Conservation (phyloP, 2,329 filamentous ascomycete species). For the Apiospora marii region DNA sequence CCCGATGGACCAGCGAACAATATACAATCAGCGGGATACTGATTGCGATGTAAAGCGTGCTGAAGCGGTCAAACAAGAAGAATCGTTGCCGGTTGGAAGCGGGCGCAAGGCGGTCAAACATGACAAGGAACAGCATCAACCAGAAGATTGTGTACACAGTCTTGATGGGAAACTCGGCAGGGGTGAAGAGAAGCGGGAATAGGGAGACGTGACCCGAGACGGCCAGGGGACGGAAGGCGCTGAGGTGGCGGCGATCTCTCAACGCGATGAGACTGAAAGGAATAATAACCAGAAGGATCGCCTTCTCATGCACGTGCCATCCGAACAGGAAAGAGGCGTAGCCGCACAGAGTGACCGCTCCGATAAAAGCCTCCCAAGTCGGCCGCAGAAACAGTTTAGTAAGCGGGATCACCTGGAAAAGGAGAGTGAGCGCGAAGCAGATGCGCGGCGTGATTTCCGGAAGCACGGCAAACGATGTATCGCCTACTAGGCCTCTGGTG, state of each 20-base stretch:
- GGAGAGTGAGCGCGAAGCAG: constrained; percentile 83
- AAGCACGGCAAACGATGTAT: constrained; percentile 92
- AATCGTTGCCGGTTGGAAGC: constrained; percentile 81
- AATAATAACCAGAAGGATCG: constrained; percentile 90
- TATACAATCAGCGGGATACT: constrained; percentile 91
- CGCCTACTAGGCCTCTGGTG: constrained; percentile 90
- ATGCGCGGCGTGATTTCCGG: constrained; percentile 82
- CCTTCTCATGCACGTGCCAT: constrained; percentile 99
- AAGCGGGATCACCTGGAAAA: constrained; percentile 82
- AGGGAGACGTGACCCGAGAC: constrained; percentile 95
- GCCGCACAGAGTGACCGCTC: constrained; percentile 88
- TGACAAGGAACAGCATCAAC: constrained; percentile 84
- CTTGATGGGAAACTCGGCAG: constrained; percentile 93
- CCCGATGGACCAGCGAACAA: constrained; percentile 81
- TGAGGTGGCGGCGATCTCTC: constrained; percentile 86
- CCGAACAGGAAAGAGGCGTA: constrained; percentile 98
- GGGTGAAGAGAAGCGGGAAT: constrained; percentile 92
- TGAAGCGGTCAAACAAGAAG: constrained; percentile 91
- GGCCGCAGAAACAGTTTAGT: constrained; percentile 82
- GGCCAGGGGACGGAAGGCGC: constrained; percentile 89
- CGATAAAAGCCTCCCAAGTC: constrained; percentile 89
- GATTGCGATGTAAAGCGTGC: constrained; percentile 85
- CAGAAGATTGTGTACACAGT: constrained; percentile 91
- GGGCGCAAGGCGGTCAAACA: constrained; percentile 87
- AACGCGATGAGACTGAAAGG: constrained; percentile 94